Conservation (phyloP, 345 rosid species). For the Punica granatum region DNA sequence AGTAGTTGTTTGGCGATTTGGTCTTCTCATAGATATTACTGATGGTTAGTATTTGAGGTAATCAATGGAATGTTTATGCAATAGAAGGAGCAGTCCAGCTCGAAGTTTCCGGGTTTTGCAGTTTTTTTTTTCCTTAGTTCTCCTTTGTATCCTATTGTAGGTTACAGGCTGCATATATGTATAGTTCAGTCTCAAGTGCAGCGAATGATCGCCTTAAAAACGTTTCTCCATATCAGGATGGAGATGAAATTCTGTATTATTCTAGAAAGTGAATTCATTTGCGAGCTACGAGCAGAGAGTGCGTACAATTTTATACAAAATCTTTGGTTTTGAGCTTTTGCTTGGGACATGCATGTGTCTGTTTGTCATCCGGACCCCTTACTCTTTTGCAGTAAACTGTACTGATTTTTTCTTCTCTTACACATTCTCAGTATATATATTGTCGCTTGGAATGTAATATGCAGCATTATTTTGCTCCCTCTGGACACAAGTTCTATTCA, state of each 20-base stretch:
- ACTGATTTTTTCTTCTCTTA: not conserved
- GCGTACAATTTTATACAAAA: too few species aligned
- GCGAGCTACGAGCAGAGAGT: not conserved
- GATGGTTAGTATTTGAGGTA: not conserved
- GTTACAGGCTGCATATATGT: not conserved
- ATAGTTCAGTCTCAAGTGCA: not conserved
- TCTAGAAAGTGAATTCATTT: not conserved
- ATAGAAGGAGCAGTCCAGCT: not conserved
- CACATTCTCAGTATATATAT: not conserved
- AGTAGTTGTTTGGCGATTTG: not conserved
- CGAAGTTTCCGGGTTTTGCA: not conserved
- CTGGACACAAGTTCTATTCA: constrained; percentile 30
- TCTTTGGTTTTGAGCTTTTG: too few species aligned
- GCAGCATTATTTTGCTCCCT: constrained; percentile 48
- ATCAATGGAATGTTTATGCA: not conserved
- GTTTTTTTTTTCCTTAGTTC: not conserved
- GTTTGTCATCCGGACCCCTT: too few species aligned
- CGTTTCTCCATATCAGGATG: not conserved
- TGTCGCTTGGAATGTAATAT: not conserved
- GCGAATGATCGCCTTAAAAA: too few species aligned
- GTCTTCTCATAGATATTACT: not conserved
- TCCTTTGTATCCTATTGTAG: not conserved
- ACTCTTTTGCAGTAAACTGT: not conserved
- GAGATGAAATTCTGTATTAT: not conserved
- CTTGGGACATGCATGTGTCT: too few species aligned